These are phyloP conservation scores for Microascus cirrosus DNA, from an alignment of 2,329 filamentous ascomycete species.

Conservation along the genomic window DNA sequence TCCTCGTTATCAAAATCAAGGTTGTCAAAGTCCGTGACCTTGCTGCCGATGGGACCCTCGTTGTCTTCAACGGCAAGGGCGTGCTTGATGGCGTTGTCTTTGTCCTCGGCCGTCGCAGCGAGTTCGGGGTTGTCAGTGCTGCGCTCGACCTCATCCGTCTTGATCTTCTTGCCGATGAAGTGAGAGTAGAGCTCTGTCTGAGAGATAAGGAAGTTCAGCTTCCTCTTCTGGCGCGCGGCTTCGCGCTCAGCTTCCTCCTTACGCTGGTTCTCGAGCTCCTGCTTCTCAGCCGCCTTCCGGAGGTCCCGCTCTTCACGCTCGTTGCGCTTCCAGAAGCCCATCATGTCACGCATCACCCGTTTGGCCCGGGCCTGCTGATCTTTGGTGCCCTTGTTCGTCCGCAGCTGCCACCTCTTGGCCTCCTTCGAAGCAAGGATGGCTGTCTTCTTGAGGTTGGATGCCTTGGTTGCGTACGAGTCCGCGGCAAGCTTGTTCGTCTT, in stretches of 20 bases:
- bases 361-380: conserved; percentile 95
- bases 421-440: conserved; percentile 95
- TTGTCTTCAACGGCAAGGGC: conserved; percentile 39
- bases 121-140: conserved; percentile 76
- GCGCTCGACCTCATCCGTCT: conserved; percentile 87
- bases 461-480: conserved; percentile 74
- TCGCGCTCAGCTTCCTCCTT: conserved; percentile 96
- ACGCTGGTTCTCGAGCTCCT: conserved; percentile 92
- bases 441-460: conserved; percentile 96
- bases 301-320: conserved; percentile 94
- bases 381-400: conserved; percentile 97
- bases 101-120: conserved; percentile 35
- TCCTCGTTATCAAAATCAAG: conserved; percentile 94
- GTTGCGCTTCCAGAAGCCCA: conserved; percentile 98
- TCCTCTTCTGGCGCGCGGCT: conserved; percentile 92
- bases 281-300: conserved; percentile 85
- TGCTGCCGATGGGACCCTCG: conserved; percentile 44
- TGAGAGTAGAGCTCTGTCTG: conserved; percentile 98
- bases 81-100: conserved; percentile 24
- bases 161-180: conserved; percentile 99
- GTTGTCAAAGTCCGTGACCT: conserved; percentile 88
- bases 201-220: conserved; percentile 98
- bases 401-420: conserved; percentile 90
- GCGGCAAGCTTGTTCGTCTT: conserved; percentile 85
- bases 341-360: conserved; percentile 98